Percentiles rank a stretch among this genome's conserved stretches.
phyloP scores from a whole-genome alignment of 306 rosid species.

The Begonia fuchsioides region DNA sequence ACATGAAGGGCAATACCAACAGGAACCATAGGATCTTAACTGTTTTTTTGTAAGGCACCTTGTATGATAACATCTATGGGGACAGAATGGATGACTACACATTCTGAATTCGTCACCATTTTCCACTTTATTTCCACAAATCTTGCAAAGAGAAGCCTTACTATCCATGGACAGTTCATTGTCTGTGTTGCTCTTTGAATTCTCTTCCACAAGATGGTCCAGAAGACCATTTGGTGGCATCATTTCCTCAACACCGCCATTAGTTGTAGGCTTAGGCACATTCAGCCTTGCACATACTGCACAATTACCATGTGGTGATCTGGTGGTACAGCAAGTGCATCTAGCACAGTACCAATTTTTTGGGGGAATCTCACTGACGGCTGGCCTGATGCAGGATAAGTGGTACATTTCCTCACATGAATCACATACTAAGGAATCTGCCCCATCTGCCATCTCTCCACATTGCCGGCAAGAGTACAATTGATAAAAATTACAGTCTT shows the following conservation, averaged over 20 bases:
- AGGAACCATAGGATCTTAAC: slow-evolving; percentile 25
- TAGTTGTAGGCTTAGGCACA: slow-evolving; percentile 15
- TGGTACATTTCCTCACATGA: slow-evolving; percentile 92
- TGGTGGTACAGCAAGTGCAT: slow-evolving; percentile 43
- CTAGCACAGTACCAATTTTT: slow-evolving; percentile 76
- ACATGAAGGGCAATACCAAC: slow-evolving; percentile 94
- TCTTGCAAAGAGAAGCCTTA: slow-evolving; percentile 25
- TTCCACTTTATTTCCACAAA: slow-evolving; percentile 39
- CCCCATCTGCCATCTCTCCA: slow-evolving; percentile 58
- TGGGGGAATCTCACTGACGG: slow-evolving; percentile 59
- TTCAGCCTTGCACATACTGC: slow-evolving; percentile 64
- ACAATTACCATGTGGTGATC: slow-evolving; percentile 59
- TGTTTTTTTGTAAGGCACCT: slow-evolving; percentile 70
- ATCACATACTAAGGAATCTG: slow-evolving; percentile 77
- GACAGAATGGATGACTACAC: slow-evolving; percentile 56
- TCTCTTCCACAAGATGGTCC: slow-evolving; percentile 23
- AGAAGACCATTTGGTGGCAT: slow-evolving; percentile 29
- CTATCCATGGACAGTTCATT: slow-evolving; percentile 16
- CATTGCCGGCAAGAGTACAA: slow-evolving; percentile 54
- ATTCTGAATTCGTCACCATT: slow-evolving; percentile 22
- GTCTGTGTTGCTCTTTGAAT: slow-evolving; percentile 28
- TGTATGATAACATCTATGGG: slow-evolving; percentile 39
- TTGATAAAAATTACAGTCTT: slow-evolving; percentile 19
- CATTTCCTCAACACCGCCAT: slow-evolving; percentile 25
- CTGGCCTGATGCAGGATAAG: slow-evolving; percentile 70